phyloP scores from a whole-genome alignment of 176 grass and related monocot genomes.

The Rhipidocladum racemiflorum region DNA sequence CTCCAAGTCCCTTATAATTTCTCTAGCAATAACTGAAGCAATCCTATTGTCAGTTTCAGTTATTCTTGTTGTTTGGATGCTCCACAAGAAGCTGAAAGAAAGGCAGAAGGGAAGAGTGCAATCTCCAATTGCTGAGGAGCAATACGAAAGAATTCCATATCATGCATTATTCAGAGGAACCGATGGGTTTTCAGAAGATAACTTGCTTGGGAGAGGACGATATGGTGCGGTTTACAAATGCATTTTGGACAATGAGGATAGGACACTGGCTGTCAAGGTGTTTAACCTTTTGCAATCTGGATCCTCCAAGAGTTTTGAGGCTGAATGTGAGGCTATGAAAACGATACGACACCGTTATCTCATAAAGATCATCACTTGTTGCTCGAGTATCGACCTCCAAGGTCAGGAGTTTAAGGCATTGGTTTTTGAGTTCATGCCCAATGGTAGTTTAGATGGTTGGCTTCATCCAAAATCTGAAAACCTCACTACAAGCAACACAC shows the following conservation, averaged over 20 bases:
- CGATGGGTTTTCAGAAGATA: neutral
- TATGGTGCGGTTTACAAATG: constrained; percentile 32
- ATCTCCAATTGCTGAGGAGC: neutral
- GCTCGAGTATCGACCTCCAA: constrained; percentile 1
- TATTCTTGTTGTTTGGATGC: neutral
- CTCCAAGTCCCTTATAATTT: neutral
- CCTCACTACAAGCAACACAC: neutral
- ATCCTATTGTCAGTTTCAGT: neutral
- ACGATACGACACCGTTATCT: constrained; percentile 18
- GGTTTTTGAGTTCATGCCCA: constrained; percentile 39
- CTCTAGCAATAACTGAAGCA: neutral
- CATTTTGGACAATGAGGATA: neutral
- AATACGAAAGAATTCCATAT: constrained; percentile 7
- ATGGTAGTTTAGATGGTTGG: constrained; percentile 28
- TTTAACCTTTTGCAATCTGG: constrained; percentile 15
- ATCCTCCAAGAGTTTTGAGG: too few relatives aligned
- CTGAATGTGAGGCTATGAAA: too few relatives aligned
- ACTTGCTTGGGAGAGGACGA: constrained; percentile 24
- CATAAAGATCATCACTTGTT: constrained; percentile 34
- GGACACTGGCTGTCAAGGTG: constrained; percentile 25
- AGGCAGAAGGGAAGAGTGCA: neutral
- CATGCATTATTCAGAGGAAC: constrained; percentile 13
- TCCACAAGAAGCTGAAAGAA: neutral
- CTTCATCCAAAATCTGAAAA: constrained; percentile 6
- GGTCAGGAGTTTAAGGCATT: constrained; percentile 42